Evolutionary conservation across 2,329 filamentous ascomycete species (phyloP), one percentile per base, ranked within the genome.

Genomic region (Rutstroemia sp.): DNA sequence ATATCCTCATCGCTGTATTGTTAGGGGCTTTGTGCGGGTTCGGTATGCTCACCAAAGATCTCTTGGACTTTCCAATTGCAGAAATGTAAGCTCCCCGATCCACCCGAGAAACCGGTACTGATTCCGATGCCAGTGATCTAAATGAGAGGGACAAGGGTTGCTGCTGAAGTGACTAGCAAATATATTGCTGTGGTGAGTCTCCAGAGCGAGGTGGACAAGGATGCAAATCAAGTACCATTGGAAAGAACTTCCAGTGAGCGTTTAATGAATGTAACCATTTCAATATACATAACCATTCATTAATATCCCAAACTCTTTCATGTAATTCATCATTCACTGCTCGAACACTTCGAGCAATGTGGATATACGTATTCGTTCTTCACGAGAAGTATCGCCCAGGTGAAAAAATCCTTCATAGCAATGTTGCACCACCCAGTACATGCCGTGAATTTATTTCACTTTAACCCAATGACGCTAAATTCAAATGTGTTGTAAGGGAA

Each of bases 401-500:
- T 47, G 45, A 12, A 47, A 30, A 34, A 34, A 34, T 34, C 30
- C 30, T 34, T 14, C 30, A 12, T 12, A 9, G 9, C 9, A 9
- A 34, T 34, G 10, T 34, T 34, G 12, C 30, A 34, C 30, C 30
- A 34, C 30, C 30, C 30, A 34, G 3, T 34, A 34, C 30, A 34
- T 34, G 30, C 46, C 14, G 30, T 42, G 16, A 50, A 42, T 30
- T 27, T 42, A 21, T 44, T 45, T 37, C 53, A 55, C 53, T 34
- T 50, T 41, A 57, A 51, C 54, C 61, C 53, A 56, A 61, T 61
- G 60, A 62, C 60, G 63, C 63, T 66, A 63, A 64, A 51, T 57
- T 60, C 59, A 60, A 60, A 60, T 27, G 16, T 30, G 44, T 10
- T 49, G 21, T 53, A 42, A 58, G 39, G 12, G 12, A 41, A 34